Conservation (phyloP, 345 rosid species). For the Bruguiera gymnorhiza region DNA sequence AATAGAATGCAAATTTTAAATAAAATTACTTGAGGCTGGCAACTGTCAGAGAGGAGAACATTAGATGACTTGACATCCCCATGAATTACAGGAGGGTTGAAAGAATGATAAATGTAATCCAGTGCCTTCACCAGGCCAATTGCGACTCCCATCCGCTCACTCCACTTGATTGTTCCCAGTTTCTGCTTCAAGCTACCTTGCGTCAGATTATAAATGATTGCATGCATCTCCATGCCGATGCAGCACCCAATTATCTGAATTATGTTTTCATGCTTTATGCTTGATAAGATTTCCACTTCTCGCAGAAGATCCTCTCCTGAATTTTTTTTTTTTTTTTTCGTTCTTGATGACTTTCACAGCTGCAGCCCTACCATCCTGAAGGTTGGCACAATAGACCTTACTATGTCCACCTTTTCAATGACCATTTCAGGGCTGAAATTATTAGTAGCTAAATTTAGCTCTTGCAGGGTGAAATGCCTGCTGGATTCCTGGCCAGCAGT, state of each 20-base stretch:
- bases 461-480: constrained; percentile 25
- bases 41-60: constrained; percentile 33
- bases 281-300: constrained; percentile 34
- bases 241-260: constrained; percentile 38
- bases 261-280: constrained; percentile 29
- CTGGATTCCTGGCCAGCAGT: constrained; percentile 8
- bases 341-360: constrained; percentile 39
- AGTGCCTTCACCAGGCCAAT: constrained; percentile 44
- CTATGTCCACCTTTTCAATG: constrained; percentile 37
- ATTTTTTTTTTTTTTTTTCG: constrained; percentile 15
- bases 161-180: constrained; percentile 31
- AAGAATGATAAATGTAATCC: constrained; percentile 37
- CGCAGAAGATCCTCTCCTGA: constrained; percentile 33
- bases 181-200: constrained; percentile 33
- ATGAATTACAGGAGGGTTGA: constrained; percentile 41
- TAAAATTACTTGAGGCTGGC: constrained; percentile 32
- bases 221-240: constrained; percentile 22
- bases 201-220: constrained; percentile 35
- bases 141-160: constrained; percentile 33
- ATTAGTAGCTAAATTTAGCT: constrained; percentile 23
- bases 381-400: constrained; percentile 29
- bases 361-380: constrained; percentile 25
- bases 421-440: constrained; percentile 30
- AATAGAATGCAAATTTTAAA: neutral
- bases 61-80: constrained; percentile 40